Conservation (phyloP, 2,329 filamentous ascomycete species). For the Penicillium brevicompactum region DNA sequence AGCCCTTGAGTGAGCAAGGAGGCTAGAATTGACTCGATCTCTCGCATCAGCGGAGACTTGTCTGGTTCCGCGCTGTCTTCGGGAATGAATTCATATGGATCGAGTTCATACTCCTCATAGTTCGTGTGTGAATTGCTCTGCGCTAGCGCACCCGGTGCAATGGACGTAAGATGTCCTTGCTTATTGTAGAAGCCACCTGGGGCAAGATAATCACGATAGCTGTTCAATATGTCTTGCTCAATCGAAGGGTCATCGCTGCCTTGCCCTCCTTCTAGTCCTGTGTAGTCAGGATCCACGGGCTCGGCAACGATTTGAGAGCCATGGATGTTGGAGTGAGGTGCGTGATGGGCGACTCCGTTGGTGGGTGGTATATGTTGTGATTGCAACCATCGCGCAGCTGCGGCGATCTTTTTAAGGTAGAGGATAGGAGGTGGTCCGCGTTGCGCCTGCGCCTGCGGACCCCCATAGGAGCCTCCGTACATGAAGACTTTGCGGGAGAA, state of each 20-base stretch:
- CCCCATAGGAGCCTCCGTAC: slow-evolving; percentile 72
- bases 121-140: slow-evolving; percentile 32
- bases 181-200: slow-evolving; percentile 39
- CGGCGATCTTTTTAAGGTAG: slow-evolving; percentile 68
- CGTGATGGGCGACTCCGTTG: slow-evolving; percentile 11
- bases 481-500: slow-evolving; percentile 77
- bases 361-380: slow-evolving; percentile 23
- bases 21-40: slow-evolving; percentile 77
- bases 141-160: slow-evolving; percentile 25
- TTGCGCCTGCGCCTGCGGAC: slow-evolving; percentile 40
- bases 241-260: slow-evolving; percentile 2
- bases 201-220: slow-evolving; percentile 40
- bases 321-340: slow-evolving; percentile 13
- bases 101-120: slow-evolving; percentile 50
- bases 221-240: slow-evolving; percentile 21
- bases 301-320: slow-evolving; percentile 36
- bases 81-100: slow-evolving; percentile 58
- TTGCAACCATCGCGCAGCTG: slow-evolving; percentile 67
- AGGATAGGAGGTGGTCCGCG: slow-evolving; percentile 69
- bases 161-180: slow-evolving; percentile 31
- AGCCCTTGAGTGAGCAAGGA: slow-evolving; percentile 79
- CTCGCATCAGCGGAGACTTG: slow-evolving; percentile 52
- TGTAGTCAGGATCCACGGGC: slow-evolving; percentile 37
- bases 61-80: slow-evolving; percentile 20
- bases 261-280: slow-evolving; percentile 18